Conservation (phyloP, 176 grass and related monocot genomes). For the Areca catechu region DNA sequence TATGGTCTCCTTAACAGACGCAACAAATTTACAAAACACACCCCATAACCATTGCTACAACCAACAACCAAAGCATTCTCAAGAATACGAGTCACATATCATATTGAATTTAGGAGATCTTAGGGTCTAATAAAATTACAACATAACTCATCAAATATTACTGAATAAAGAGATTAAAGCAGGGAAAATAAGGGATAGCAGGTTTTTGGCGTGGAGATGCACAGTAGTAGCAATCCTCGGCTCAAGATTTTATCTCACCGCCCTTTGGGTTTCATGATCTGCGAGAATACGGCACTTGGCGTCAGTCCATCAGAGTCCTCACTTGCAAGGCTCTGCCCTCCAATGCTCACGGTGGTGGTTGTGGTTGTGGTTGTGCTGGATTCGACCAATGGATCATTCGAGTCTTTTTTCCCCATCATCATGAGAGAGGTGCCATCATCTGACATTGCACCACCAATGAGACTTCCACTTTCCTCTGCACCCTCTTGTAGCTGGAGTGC, state of each 20-base stretch:
- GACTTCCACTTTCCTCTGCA: constrained; percentile 60
- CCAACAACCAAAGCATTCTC: too few relatives aligned
- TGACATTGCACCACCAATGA: constrained; percentile 43
- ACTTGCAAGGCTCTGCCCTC: constrained; percentile 58
- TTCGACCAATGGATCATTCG: constrained; percentile 45
- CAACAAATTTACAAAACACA: too few relatives aligned
- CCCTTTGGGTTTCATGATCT: constrained; percentile 97
- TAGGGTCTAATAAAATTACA: too few relatives aligned
- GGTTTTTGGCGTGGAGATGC: too few relatives aligned
- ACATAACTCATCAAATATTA: too few relatives aligned
- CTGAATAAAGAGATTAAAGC: too few relatives aligned
- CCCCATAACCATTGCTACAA: too few relatives aligned
- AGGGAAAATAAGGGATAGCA: too few relatives aligned
- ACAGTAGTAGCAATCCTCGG: too few relatives aligned
- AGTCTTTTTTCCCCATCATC: constrained; percentile 69
- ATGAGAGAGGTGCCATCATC: constrained; percentile 43
- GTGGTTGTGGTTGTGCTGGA: constrained; percentile 58
- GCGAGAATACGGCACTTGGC: constrained; percentile 79
- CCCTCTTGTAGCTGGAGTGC: constrained; percentile 82
- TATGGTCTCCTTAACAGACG: too few relatives aligned
- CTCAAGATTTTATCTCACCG: constrained; percentile 33
- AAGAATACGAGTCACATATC: too few relatives aligned
- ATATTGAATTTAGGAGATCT: too few relatives aligned
- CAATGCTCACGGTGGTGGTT: constrained; percentile 68
- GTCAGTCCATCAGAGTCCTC: constrained; percentile 72